These are phyloP conservation scores for Xylaria intraflava DNA, from an alignment of 495 filamentous ascomycete genomes.

Conservation along the genomic window DNA sequence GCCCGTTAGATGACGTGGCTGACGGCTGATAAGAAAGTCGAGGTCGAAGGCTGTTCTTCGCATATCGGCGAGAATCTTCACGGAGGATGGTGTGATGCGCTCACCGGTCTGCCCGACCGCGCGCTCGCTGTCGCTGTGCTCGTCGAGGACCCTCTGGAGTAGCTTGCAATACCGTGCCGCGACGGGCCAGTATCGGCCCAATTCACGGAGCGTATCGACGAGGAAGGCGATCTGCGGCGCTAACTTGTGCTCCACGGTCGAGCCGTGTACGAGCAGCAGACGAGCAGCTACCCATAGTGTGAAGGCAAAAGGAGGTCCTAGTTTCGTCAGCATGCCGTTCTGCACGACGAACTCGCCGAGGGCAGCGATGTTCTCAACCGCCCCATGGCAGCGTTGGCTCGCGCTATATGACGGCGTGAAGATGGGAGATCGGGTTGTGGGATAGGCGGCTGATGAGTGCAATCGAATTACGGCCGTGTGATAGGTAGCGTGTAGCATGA, in stretches of 20 bases:
- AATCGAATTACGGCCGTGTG: constrained; percentile 76
- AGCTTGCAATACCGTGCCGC: constrained; percentile 76
- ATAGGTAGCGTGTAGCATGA: constrained; percentile 78
- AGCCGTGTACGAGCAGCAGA: constrained; percentile 77
- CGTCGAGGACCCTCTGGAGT: constrained; percentile 74
- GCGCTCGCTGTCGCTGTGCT: constrained; percentile 70
- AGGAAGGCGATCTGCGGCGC: constrained; percentile 71
- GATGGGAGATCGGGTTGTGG: constrained; percentile 74
- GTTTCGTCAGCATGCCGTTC: constrained; percentile 65
- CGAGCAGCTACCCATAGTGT: constrained; percentile 89
- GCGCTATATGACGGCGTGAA: constrained; percentile 82
- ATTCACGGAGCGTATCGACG: constrained; percentile 68
- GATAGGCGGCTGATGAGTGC: constrained; percentile 89
- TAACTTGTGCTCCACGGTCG: constrained; percentile 75
- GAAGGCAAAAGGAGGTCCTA: constrained; percentile 84
- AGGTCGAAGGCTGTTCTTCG: constrained; percentile 77
- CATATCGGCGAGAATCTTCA: constrained; percentile 86
- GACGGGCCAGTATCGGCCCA: constrained; percentile 79
- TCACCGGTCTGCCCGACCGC: constrained; percentile 48
- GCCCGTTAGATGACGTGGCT: constrained; percentile 53
- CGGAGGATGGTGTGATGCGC: constrained; percentile 68
- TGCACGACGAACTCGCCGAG: constrained; percentile 67
- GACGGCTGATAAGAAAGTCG: constrained; percentile 78
- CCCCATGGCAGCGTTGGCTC: constrained; percentile 68
- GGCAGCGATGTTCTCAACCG: constrained; percentile 76